Conservation (phyloP, 1,139 yeast genomes). For the Suhomyces coccinellae region DNA sequence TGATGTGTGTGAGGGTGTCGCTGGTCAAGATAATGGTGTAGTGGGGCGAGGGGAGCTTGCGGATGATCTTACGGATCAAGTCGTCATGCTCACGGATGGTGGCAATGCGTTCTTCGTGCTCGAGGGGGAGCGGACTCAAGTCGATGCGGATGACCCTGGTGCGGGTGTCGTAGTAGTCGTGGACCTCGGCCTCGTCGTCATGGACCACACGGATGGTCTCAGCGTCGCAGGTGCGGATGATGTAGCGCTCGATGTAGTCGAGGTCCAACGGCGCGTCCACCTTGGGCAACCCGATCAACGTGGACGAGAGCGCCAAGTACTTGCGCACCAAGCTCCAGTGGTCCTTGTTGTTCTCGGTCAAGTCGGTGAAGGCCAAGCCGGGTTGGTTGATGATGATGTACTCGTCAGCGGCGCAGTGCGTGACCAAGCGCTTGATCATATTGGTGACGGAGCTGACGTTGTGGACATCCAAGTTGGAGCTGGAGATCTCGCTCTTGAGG, state of each 20-base stretch:
- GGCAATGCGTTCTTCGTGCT: slow-evolving; percentile 22
- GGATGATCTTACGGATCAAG: slow-evolving; percentile 48
- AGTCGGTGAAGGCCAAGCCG: slow-evolving; percentile 61
- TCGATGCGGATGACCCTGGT: slow-evolving; percentile 60
- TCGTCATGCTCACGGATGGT: slow-evolving; percentile 49
- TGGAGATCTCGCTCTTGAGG: slow-evolving; percentile 29
- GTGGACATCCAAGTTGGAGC: slow-evolving; percentile 21
- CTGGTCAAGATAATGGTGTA: slow-evolving; percentile 55
- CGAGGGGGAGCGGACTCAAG: slow-evolving; percentile 49
- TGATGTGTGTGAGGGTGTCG: slow-evolving; percentile 22
- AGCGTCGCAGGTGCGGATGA: slow-evolving; percentile 51
- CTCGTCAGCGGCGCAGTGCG: slow-evolving; percentile 68
- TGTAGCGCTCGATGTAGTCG: slow-evolving; percentile 43
- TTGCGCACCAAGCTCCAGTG: slow-evolving; percentile 56
- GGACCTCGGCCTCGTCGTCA: slow-evolving; percentile 45
- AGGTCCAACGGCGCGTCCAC: slow-evolving; percentile 48
- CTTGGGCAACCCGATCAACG: slow-evolving; percentile 62
- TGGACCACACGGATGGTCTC: slow-evolving; percentile 38
- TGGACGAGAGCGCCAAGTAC: slow-evolving; percentile 59
- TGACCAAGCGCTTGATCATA: slow-evolving; percentile 49
- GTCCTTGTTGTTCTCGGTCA: slow-evolving; percentile 39
- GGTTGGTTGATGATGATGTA: slow-evolving; percentile 71
- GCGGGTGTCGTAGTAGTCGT: slow-evolving; percentile 54
- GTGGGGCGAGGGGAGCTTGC: slow-evolving; percentile 70
- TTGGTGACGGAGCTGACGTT: slow-evolving; percentile 36